Evolutionary conservation across 75 land plant genomes (phyloP).

Genomic region (Pseudotsuga menziesii): DNA sequence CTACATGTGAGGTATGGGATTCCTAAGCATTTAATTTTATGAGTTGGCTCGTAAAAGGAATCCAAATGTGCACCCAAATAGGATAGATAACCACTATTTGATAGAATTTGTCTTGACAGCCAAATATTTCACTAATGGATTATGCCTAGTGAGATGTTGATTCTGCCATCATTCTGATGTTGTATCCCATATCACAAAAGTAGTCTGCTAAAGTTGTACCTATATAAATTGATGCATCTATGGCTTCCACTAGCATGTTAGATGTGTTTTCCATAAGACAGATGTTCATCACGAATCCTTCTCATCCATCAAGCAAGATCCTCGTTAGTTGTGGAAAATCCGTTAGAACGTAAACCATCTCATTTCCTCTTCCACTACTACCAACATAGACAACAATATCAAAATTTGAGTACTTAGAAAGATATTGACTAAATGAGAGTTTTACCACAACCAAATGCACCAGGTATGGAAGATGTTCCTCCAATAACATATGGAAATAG

Average conservation of each 20-base stretch:
- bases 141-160: slow-evolving; percentile 99
- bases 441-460: slow-evolving; percentile 99
- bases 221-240: too few relatives aligned
- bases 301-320: too few relatives aligned
- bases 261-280: too few relatives aligned
- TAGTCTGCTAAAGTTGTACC: too few relatives aligned
- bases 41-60: slow-evolving; percentile 97
- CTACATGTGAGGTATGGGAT: too few relatives aligned
- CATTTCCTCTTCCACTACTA: slow-evolving; percentile 97
- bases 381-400: slow-evolving; percentile 96
- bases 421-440: slow-evolving; percentile 97
- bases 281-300: too few relatives aligned
- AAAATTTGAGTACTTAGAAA: slow-evolving; percentile 97
- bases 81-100: slow-evolving; percentile 99
- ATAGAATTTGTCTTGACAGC: slow-evolving; percentile 99
- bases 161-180: slow-evolving; percentile 99
- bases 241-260: too few relatives aligned
- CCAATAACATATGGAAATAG: slow-evolving; percentile 97
- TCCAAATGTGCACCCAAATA: slow-evolving; percentile 93
- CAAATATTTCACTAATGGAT: slow-evolving; percentile 98
- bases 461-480: slow-evolving; percentile 98
- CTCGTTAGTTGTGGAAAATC: too few relatives aligned
- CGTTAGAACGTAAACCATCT: too few relatives aligned
- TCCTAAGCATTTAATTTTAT: slow-evolving; percentile 98
- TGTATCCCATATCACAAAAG: slow-evolving; percentile 99